Evolutionary conservation across 2,329 filamentous ascomycete species (phyloP).

Genomic region (Colletotrichum musae): DNA sequence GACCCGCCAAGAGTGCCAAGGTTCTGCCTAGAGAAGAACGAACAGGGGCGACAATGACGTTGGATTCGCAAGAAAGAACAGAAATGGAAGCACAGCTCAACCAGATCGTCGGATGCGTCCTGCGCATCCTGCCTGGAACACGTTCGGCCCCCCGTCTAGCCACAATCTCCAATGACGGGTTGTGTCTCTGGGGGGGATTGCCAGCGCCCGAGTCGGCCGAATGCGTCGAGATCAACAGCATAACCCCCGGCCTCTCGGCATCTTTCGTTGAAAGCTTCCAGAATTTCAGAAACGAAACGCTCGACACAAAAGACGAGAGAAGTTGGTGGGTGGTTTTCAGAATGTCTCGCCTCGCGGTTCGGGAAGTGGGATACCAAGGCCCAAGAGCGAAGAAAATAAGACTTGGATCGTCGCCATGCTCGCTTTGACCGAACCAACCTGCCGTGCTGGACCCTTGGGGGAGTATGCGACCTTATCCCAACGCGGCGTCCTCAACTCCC

Average conservation of each 20-base stretch:
- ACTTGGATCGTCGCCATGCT: background rate
- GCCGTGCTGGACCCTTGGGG: background rate
- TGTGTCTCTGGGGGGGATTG: too few relatives aligned
- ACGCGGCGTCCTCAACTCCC: conserved; percentile 14
- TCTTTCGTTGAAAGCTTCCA: conserved; percentile 13
- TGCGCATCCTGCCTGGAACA: conserved; percentile 1
- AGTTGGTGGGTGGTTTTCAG: background rate
- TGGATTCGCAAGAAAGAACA: background rate
- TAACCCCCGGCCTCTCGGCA: background rate
- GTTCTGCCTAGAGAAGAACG: conserved; percentile 7
- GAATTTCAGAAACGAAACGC: conserved; percentile 14
- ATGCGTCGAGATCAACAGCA: conserved; percentile 28
- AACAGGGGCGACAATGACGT: conserved; percentile 2
- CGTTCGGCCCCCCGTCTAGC: background rate
- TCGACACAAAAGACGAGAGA: conserved; percentile 14
- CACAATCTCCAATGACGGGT: conserved; percentile 2
- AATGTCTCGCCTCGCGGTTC: background rate
- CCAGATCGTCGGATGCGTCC: conserved; percentile 9
- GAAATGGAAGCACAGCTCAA: background rate
- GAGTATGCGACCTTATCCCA: conserved; percentile 11
- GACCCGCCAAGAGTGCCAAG: too few relatives aligned
- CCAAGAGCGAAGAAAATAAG: too few relatives aligned
- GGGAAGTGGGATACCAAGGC: background rate
- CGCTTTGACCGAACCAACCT: conserved; percentile 3
- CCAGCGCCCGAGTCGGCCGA: background rate